These are phyloP conservation scores for Lithohypha guttulata DNA, from an alignment of 2,329 filamentous ascomycete genomes.

Conservation along the genomic window DNA sequence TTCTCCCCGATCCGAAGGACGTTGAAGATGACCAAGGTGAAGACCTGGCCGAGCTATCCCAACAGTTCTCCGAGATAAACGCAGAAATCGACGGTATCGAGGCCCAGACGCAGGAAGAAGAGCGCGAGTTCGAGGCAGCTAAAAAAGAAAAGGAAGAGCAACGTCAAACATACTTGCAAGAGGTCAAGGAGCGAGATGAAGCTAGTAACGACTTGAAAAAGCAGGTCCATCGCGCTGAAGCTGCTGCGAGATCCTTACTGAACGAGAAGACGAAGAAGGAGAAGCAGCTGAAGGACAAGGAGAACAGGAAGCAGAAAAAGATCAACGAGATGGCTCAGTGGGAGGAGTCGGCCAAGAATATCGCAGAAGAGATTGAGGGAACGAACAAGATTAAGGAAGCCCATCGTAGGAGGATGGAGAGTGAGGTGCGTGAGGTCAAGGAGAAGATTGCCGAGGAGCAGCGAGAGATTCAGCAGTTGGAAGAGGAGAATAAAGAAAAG, in stretches of 20 bases:
- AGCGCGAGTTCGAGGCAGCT: slow-evolving; percentile 56
- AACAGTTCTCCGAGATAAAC: slow-evolving; percentile 67
- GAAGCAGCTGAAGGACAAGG: slow-evolving; percentile 48
- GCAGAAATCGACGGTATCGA: slow-evolving; percentile 74
- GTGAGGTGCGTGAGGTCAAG: slow-evolving; percentile 32
- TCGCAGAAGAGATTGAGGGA: slow-evolving; percentile 39
- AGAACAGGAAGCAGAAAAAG: slow-evolving; percentile 49
- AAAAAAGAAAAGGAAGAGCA: slow-evolving; percentile 62
- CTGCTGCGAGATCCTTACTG: slow-evolving; percentile 69
- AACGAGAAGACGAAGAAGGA: slow-evolving; percentile 71
- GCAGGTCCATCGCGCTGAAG: slow-evolving; percentile 68
- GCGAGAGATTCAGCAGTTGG: slow-evolving; percentile 43
- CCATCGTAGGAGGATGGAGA: slow-evolving; percentile 31
- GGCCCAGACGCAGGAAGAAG: slow-evolving; percentile 54
- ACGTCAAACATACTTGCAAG: slow-evolving; percentile 64
- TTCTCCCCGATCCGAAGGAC: slow-evolving; percentile 16
- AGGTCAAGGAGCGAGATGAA: slow-evolving; percentile 82
- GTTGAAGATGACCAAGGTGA: slow-evolving; percentile 48
- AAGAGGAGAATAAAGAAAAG: slow-evolving; percentile 52
- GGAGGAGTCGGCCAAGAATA: slow-evolving; percentile 43
- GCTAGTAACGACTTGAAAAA: slow-evolving; percentile 74
- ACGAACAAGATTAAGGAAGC: slow-evolving; percentile 33
- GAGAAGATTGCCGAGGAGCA: slow-evolving; percentile 37
- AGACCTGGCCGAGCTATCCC: slow-evolving; percentile 66
- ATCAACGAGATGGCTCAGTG: slow-evolving; percentile 50